Evolutionary conservation across 257 asterid species (phyloP).

Genomic region (Petunia axillaris): DNA sequence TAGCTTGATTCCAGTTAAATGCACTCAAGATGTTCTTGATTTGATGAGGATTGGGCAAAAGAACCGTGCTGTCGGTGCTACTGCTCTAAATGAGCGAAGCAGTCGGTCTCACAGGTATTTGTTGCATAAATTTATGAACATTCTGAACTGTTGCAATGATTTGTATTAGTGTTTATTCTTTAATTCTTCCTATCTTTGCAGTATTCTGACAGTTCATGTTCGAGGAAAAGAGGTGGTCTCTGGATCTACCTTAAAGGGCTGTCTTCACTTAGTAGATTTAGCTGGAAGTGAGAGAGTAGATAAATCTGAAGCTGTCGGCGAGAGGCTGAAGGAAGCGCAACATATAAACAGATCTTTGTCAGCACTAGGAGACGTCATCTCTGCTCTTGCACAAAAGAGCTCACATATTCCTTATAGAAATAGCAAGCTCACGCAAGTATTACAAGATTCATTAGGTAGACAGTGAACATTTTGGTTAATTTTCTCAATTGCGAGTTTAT

Average conservation of each 20-base stretch:
- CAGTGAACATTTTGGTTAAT: background rate
- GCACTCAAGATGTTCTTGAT: constrained; percentile 90
- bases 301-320: constrained; percentile 92
- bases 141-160: constrained; percentile 5
- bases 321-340: constrained; percentile 93
- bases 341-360: constrained; percentile 86
- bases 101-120: constrained; percentile 88
- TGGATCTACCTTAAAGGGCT: constrained; percentile 73
- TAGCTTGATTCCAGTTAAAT: constrained; percentile 65
- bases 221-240: constrained; percentile 83
- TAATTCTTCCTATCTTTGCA: constrained; percentile 38
- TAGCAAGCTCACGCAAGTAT: constrained; percentile 92
- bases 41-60: constrained; percentile 80
- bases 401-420: constrained; percentile 87
- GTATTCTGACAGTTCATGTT: constrained; percentile 87
- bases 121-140: background rate
- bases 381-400: constrained; percentile 89
- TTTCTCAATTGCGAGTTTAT: background rate
- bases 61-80: constrained; percentile 92
- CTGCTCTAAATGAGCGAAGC: constrained; percentile 85
- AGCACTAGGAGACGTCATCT: constrained; percentile 92
- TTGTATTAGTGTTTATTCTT: background rate
- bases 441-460: constrained; percentile 89
- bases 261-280: constrained; percentile 90
- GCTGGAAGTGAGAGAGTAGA: constrained; percentile 96